Conservation (phyloP, 2,329 filamentous ascomycete genomes). For the Aureobasidium sp. region DNA sequence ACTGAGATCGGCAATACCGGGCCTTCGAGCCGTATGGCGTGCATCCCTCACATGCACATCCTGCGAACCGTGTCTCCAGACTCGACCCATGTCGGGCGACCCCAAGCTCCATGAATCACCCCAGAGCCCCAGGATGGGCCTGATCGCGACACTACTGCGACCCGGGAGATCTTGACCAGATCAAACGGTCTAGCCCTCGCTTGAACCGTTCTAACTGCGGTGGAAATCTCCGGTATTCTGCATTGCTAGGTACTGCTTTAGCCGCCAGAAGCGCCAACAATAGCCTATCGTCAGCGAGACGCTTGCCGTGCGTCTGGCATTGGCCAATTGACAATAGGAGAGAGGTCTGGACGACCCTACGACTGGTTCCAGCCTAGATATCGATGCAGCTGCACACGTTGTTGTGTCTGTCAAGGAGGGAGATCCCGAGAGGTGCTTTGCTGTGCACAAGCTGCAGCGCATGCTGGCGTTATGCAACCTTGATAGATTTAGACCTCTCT, state of each 20-base stretch:
- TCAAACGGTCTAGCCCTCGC: slow-evolving; percentile 1
- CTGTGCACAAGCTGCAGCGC: not conserved
- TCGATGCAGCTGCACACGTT: not conserved
- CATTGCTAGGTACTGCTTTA: not conserved
- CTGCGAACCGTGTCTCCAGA: not conserved
- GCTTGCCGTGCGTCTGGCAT: not conserved
- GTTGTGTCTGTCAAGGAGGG: not conserved
- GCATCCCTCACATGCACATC: not conserved
- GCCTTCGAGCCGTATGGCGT: not conserved
- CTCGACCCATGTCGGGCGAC: not conserved
- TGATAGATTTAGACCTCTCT: not conserved
- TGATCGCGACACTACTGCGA: slow-evolving; percentile 7
- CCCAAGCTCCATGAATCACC: not conserved
- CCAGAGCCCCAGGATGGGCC: not conserved
- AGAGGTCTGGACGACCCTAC: not conserved
- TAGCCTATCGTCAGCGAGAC: slow-evolving; percentile 4
- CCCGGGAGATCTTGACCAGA: not conserved
- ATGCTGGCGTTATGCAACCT: not conserved
- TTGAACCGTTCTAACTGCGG: not conserved
- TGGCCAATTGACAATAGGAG: not conserved
- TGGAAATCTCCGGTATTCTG: not conserved
- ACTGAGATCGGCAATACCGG: not conserved
- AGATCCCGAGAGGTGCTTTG: not conserved
- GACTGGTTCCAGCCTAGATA: not conserved
- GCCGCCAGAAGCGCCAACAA: slow-evolving; percentile 11